Percentiles rank a stretch among this genome's conserved stretches.
These are phyloP conservation scores for Mycena pura DNA, from an alignment of 768 basidiomycete genomes.

Conservation along the genomic window DNA sequence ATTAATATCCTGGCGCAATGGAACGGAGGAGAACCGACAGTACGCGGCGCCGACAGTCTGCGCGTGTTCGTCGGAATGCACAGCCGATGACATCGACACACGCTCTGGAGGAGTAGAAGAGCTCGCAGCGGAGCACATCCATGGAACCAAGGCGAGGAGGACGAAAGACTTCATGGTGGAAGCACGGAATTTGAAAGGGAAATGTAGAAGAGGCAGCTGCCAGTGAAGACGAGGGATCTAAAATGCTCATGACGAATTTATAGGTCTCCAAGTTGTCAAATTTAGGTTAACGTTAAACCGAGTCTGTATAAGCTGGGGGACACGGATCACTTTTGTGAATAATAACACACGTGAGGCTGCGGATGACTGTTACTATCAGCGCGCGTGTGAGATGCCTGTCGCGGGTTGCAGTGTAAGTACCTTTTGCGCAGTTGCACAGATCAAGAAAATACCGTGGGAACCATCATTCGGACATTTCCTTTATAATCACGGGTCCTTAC, in stretches of 20 bases:
- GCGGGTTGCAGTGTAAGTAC: no score
- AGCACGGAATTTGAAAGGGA: no score
- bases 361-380: no score
- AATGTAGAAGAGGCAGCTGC: no score
- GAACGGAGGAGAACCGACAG: not conserved
- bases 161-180: slow-evolving; percentile 1
- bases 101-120: not conserved
- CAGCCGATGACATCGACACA: not conserved
- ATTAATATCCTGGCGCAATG: not conserved
- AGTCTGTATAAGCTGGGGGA: not conserved
- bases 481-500: no score
- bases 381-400: no score
- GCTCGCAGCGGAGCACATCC: not conserved
- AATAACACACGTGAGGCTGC: no score
- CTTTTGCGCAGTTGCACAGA: no score
- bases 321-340: no score
- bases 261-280: not conserved
- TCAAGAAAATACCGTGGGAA: no score
- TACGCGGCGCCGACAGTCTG: slow-evolving; percentile 19
- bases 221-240: no score
- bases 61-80: not conserved
- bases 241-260: not conserved
- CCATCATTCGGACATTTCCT: no score
- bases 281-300: not conserved
- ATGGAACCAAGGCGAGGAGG: not conserved